phyloP scores from a whole-genome alignment of 2,329 filamentous ascomycete species.

The Ascocoryne sarcoides region DNA sequence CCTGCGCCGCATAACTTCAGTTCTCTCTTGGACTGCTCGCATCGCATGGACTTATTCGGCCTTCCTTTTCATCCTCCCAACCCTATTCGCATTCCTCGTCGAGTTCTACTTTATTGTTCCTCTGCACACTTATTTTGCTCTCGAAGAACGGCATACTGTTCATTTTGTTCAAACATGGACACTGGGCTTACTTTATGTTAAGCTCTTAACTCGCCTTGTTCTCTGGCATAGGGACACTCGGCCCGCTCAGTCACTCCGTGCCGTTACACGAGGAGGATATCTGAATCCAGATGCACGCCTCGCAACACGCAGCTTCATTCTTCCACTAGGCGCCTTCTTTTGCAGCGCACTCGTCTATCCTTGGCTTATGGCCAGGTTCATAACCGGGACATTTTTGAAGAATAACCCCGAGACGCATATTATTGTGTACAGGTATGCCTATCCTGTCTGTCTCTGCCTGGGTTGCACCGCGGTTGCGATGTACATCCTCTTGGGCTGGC shows the following conservation, averaged over 20 bases:
- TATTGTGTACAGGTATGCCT: slow-evolving; percentile 56
- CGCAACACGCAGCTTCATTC: slow-evolving; percentile 77
- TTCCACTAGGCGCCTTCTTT: slow-evolving; percentile 62
- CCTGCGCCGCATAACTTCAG: slow-evolving; percentile 12
- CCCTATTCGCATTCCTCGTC: slow-evolving; percentile 68
- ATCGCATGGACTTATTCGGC: slow-evolving; percentile 69
- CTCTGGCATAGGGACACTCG: slow-evolving; percentile 61
- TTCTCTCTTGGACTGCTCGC: slow-evolving; percentile 24
- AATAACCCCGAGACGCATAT: slow-evolving; percentile 20
- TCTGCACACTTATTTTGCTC: slow-evolving; percentile 35
- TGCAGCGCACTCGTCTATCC: slow-evolving; percentile 55
- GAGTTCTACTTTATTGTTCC: slow-evolving; percentile 88
- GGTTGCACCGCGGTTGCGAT: slow-evolving; percentile 38
- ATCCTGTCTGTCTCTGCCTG: slow-evolving; percentile 47
- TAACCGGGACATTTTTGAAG: slow-evolving; percentile 34
- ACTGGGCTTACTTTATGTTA: slow-evolving; percentile 80
- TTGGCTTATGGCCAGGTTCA: slow-evolving; percentile 44
- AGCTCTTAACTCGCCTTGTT: slow-evolving; percentile 64
- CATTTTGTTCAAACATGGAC: slow-evolving; percentile 93
- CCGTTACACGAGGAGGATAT: slow-evolving; percentile 67
- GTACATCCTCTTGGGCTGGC: slow-evolving; percentile 48
- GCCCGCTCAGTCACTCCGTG: slow-evolving; percentile 64
- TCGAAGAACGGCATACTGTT: slow-evolving; percentile 54
- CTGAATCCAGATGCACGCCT: slow-evolving; percentile 69
- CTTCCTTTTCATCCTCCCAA: slow-evolving; percentile 70